Conservation (phyloP, 2,329 filamentous ascomycete genomes). For the Onygenales sp. region DNA sequence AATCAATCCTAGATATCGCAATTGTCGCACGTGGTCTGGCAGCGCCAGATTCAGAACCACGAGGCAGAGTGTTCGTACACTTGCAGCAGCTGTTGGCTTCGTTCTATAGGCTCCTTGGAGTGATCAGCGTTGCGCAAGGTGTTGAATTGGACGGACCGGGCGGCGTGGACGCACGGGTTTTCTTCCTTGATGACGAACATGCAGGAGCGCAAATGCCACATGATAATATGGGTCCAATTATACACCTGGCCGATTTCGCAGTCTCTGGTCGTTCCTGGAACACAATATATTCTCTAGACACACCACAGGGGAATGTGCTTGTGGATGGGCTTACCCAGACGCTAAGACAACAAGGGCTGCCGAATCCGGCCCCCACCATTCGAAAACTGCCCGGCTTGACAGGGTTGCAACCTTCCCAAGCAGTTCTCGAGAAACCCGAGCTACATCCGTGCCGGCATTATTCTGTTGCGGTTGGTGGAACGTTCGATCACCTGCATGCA, state of each 20-base stretch:
- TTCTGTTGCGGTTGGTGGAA: constrained; percentile 76
- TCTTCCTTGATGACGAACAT: constrained; percentile 58
- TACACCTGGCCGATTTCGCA: constrained; percentile 45
- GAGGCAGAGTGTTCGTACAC: constrained; percentile 53
- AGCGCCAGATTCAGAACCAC: constrained; percentile 40
- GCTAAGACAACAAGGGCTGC: neutral
- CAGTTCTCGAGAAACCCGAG: neutral
- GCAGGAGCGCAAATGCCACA: neutral
- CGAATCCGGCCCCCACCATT: neutral
- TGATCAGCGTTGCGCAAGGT: constrained; percentile 56
- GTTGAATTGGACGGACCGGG: constrained; percentile 56
- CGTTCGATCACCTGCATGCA: constrained; percentile 90
- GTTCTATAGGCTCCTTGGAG: constrained; percentile 67
- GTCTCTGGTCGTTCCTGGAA: constrained; percentile 52
- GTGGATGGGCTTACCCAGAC: constrained; percentile 32
- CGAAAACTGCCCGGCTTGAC: constrained; percentile 5
- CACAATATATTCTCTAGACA: constrained; percentile 55
- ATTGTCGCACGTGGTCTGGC: constrained; percentile 55
- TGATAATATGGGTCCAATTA: constrained; percentile 13
- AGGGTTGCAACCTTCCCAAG: neutral
- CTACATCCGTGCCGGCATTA: constrained; percentile 33
- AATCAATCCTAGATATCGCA: constrained; percentile 46
- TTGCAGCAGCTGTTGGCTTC: constrained; percentile 66
- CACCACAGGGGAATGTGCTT: constrained; percentile 53
- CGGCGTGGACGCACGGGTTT: constrained; percentile 65